Evolutionary conservation across 305 asterid species (phyloP).

Genomic region (Fraxinus angustifolia): DNA sequence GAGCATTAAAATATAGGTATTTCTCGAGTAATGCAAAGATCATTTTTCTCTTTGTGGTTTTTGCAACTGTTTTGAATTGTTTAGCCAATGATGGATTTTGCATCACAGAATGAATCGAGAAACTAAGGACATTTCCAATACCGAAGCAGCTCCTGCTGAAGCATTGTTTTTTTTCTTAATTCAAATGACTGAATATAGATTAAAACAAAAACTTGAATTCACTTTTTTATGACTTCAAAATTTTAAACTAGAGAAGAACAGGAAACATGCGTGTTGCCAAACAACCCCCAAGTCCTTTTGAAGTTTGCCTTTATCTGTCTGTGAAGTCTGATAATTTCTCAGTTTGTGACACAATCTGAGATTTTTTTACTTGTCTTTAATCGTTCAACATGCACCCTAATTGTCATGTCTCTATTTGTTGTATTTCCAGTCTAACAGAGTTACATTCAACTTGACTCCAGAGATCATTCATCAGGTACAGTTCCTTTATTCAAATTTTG

Average conservation of each 20-base stretch:
- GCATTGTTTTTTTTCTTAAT: neutral
- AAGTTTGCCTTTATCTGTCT: conserved; percentile 15
- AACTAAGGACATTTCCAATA: neutral
- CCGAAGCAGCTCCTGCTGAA: neutral
- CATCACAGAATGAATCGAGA: neutral
- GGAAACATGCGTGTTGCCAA: neutral
- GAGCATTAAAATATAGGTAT: neutral
- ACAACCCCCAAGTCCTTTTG: neutral
- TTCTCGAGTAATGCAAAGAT: neutral
- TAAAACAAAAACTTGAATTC: neutral
- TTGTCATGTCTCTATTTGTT: conserved; percentile 27
- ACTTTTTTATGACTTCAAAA: neutral
- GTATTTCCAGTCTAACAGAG: conserved; percentile 75
- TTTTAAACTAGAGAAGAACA: neutral
- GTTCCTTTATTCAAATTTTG: conserved; percentile 22
- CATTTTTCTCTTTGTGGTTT: neutral
- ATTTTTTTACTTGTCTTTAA: conserved; percentile 18
- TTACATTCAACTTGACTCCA: conserved; percentile 92
- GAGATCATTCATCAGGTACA: conserved; percentile 95
- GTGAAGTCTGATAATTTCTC: conserved; percentile 7
- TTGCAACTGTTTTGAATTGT: neutral
- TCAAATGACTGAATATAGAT: neutral
- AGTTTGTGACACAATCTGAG: neutral
- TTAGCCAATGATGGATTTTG: neutral
- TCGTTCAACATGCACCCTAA: conserved; percentile 20